phyloP scores from a whole-genome alignment of 2,329 filamentous ascomycete genomes.

The Colletotrichum liriopes region DNA sequence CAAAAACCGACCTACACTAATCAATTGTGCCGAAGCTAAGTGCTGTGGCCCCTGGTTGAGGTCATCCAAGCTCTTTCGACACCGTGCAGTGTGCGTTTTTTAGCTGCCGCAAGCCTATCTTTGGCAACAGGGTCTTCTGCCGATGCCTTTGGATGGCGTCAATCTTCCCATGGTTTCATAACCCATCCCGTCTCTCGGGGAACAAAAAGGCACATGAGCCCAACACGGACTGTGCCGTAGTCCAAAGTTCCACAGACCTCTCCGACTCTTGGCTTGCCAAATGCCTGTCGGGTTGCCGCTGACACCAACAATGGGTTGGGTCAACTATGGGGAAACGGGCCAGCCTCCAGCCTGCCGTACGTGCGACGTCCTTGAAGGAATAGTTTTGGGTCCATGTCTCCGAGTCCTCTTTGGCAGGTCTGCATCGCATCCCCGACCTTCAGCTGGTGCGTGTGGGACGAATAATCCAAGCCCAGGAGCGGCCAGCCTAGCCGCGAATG shows the following conservation, averaged over 20 bases:
- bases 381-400: not conserved
- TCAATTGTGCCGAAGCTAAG: constrained; percentile 24
- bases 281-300: constrained; percentile 6
- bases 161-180: constrained; percentile 5
- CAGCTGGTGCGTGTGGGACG: not conserved
- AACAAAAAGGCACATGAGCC: constrained; percentile 20
- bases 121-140: constrained; percentile 10
- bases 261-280: not conserved
- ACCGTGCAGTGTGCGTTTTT: constrained; percentile 18
- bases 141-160: constrained; percentile 12
- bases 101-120: constrained; percentile 11
- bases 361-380: constrained; percentile 1
- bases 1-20: too few relatives aligned
- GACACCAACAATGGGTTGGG: constrained; percentile 9
- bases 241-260: constrained; percentile 34
- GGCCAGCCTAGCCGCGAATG: not conserved
- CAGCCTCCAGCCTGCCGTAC: constrained; percentile 1
- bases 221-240: constrained; percentile 24
- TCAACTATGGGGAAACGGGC: not conserved
- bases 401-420: not conserved
- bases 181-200: constrained; percentile 4
- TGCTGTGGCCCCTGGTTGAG: constrained; percentile 14
- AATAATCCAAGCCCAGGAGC: constrained; percentile 2
- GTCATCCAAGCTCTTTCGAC: constrained; percentile 12
- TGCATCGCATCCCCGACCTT: not conserved